phyloP scores from a whole-genome alignment of 2,329 filamentous ascomycete genomes.

The Sclerotinia spermophila region DNA sequence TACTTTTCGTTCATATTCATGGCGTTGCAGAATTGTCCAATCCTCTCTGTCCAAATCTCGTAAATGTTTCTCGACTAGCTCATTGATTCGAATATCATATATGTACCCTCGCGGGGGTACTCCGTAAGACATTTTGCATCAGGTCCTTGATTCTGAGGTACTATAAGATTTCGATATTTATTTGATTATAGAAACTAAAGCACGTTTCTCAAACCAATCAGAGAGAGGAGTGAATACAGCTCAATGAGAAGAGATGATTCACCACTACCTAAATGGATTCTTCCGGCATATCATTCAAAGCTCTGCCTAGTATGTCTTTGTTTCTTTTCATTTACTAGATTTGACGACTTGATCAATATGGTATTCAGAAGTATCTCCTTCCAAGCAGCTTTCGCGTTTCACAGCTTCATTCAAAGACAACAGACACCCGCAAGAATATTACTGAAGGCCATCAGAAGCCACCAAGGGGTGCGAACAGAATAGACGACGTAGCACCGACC shows the following conservation, averaged over 20 bases:
- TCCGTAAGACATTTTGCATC: neutral
- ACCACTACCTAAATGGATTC: neutral
- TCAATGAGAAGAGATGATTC: neutral
- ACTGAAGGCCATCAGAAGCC: too few species aligned
- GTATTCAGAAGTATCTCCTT: too few species aligned
- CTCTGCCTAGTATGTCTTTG: neutral
- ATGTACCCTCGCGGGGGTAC: neutral
- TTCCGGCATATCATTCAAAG: neutral
- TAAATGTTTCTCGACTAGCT: neutral
- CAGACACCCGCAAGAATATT: too few species aligned
- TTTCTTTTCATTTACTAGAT: too few species aligned
- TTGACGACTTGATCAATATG: too few species aligned
- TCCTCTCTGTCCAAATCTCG: neutral
- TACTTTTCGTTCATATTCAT: neutral
- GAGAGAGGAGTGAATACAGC: neutral
- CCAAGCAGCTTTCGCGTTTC: too few species aligned
- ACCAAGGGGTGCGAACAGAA: neutral
- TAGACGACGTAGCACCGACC: neutral
- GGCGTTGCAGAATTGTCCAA: neutral
- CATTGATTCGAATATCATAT: neutral
- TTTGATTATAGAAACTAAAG: neutral
- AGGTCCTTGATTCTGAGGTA: neutral
- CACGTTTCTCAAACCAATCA: too few species aligned
- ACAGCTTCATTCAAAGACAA: too few species aligned
- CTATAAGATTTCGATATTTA: neutral